Percentiles rank a stretch among this genome's conserved stretches.
Evolutionary conservation across 441 rosid species (phyloP).

Genomic region (Adansonia grandidieri): DNA sequence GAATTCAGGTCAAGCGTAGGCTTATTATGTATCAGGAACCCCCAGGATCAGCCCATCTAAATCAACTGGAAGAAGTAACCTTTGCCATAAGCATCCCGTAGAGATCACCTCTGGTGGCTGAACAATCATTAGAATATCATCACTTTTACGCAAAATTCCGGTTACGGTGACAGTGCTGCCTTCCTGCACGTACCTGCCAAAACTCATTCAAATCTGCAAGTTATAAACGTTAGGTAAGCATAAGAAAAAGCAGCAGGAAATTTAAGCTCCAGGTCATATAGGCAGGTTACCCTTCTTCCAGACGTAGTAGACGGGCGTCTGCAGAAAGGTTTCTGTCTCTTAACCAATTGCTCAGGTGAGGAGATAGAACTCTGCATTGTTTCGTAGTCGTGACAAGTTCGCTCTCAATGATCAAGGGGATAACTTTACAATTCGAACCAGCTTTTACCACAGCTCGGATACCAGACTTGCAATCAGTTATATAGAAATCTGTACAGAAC

Average conservation of each 20-base stretch:
- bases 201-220: slow-evolving; percentile 24
- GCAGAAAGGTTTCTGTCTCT: slow-evolving; percentile 47
- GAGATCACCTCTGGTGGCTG: slow-evolving; percentile 47
- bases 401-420: slow-evolving; percentile 52
- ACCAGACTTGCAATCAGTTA: slow-evolving; percentile 55
- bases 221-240: background rate
- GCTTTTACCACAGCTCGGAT: slow-evolving; percentile 54
- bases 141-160: slow-evolving; percentile 40
- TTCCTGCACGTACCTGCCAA: slow-evolving; percentile 54
- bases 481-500: slow-evolving; percentile 57
- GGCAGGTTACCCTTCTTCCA: slow-evolving; percentile 53
- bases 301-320: slow-evolving; percentile 43
- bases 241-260: background rate
- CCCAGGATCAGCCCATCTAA: slow-evolving; percentile 52
- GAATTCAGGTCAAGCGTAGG: slow-evolving; percentile 22
- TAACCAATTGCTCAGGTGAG: slow-evolving; percentile 54
- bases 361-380: slow-evolving; percentile 42
- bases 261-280: background rate
- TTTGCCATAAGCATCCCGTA: slow-evolving; percentile 54
- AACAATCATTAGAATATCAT: slow-evolving; percentile 44
- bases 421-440: slow-evolving; percentile 47
- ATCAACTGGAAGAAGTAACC: slow-evolving; percentile 47
- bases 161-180: slow-evolving; percentile 49
- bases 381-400: slow-evolving; percentile 49
- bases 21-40: slow-evolving; percentile 32